Conservation (phyloP, 495 filamentous ascomycete species). For the Penicillium fimorum region DNA sequence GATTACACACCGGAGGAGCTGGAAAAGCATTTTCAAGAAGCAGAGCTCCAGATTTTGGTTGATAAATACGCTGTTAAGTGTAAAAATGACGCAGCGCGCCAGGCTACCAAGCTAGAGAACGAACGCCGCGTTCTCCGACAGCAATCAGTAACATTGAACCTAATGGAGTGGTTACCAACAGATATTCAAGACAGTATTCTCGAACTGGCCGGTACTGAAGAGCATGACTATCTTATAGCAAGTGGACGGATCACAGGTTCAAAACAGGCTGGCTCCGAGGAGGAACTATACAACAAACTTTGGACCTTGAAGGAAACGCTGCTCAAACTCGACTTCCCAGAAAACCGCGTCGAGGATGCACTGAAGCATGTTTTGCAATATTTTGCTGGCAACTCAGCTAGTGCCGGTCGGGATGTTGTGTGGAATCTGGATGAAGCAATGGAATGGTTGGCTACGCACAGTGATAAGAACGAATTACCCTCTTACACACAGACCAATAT, state of each 20-base stretch:
- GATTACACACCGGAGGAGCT: constrained; percentile 76
- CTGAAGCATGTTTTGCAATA: constrained; percentile 62
- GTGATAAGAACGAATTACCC: constrained; percentile 63
- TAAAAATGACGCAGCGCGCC: constrained; percentile 63
- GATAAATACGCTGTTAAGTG: constrained; percentile 76
- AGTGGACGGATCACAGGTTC: constrained; percentile 25
- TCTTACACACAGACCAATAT: constrained; percentile 56
- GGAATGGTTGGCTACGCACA: constrained; percentile 80
- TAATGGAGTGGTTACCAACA: constrained; percentile 72
- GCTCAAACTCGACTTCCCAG: constrained; percentile 62
- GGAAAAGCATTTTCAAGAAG: constrained; percentile 75
- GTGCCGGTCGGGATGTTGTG: constrained; percentile 58
- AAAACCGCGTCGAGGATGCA: constrained; percentile 59
- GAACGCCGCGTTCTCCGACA: constrained; percentile 73
- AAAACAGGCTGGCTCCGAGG: constrained; percentile 51
- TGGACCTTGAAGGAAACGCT: constrained; percentile 79
- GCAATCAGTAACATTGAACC: constrained; percentile 66
- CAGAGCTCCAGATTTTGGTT: constrained; percentile 76
- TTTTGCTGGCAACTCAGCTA: constrained; percentile 50
- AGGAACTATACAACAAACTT: constrained; percentile 70
- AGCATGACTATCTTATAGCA: constrained; percentile 35
- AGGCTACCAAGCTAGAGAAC: constrained; percentile 69
- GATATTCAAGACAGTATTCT: constrained; percentile 77
- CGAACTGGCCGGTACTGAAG: constrained; percentile 50
- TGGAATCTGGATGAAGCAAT: constrained; percentile 87